Conservation (phyloP, 345 rosid species). For the Eucalyptus victrix region DNA sequence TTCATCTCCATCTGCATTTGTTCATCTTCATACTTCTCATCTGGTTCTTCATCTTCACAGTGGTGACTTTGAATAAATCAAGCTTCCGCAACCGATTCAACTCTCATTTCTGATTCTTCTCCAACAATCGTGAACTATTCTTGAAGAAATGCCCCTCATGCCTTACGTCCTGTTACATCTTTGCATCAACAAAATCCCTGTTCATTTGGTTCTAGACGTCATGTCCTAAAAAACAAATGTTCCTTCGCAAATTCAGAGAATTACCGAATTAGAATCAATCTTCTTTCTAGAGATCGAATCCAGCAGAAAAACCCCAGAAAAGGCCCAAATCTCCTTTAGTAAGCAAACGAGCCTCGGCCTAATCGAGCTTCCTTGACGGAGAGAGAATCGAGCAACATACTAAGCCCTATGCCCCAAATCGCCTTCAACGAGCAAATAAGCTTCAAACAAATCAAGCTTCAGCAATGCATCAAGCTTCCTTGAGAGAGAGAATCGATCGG, state of each 20-base stretch:
- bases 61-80: rapidly evolving
- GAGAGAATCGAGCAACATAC: not conserved
- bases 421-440: not conserved
- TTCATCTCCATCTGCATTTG: too few species aligned
- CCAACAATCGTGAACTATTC: not conserved
- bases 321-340: not conserved
- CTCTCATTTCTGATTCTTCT: not conserved
- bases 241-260: not conserved
- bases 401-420: too few species aligned
- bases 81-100: not conserved
- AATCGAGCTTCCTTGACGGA: not conserved
- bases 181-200: not conserved
- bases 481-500: not conserved
- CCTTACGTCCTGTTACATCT: not conserved
- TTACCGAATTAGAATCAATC: not conserved
- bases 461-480: not conserved
- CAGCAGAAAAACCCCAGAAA: not conserved
- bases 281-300: not conserved
- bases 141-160: not conserved
- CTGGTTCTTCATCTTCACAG: too few species aligned
- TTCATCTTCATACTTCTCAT: too few species aligned
- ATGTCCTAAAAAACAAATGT: rapidly evolving
- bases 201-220: not conserved
- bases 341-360: not conserved
- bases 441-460: not conserved